Conservation (phyloP, 441 rosid genomes). For the Euphorbia celastroides region DNA sequence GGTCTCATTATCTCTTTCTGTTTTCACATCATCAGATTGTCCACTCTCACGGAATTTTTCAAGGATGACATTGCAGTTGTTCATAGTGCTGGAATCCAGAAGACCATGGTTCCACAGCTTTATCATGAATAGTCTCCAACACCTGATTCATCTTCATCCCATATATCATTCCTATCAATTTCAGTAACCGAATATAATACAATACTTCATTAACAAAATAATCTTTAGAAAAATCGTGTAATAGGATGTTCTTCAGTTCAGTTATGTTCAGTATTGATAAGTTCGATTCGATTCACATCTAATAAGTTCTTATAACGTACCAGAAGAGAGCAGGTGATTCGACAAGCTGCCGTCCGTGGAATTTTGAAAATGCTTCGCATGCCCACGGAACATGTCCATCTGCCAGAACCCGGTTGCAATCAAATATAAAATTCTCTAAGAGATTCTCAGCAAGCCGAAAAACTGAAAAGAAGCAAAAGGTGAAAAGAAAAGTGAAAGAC, state of each 20-base stretch:
- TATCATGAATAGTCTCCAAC: constrained; percentile 69
- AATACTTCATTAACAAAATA: too few relatives aligned
- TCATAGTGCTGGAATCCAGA: constrained; percentile 53
- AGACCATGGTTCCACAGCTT: constrained; percentile 78
- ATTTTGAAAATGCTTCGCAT: constrained; percentile 79
- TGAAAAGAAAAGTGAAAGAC: background rate
- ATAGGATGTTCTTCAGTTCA: too few relatives aligned
- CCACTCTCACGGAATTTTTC: constrained; percentile 31
- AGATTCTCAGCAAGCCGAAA: constrained; percentile 16
- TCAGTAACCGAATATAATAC: too few relatives aligned
- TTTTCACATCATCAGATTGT: constrained; percentile 25
- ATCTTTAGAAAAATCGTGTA: too few relatives aligned
- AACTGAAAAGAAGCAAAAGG: background rate
- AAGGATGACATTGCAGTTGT: constrained; percentile 52
- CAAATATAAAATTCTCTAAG: constrained; percentile 1
- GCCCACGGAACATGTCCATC: constrained; percentile 98
- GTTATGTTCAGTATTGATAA: too few relatives aligned
- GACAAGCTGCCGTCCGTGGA: constrained; percentile 64
- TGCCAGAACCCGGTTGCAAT: constrained; percentile 63
- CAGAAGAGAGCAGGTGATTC: constrained; percentile 57
- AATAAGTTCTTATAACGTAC: constrained; percentile 32
- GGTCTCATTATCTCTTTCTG: constrained; percentile 18
- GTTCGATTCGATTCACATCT: too few relatives aligned
- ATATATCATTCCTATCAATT: background rate
- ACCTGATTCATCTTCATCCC: constrained; percentile 30